phyloP scores from a whole-genome alignment of 257 asterid genomes.

The Solanum bulbocastanum region DNA sequence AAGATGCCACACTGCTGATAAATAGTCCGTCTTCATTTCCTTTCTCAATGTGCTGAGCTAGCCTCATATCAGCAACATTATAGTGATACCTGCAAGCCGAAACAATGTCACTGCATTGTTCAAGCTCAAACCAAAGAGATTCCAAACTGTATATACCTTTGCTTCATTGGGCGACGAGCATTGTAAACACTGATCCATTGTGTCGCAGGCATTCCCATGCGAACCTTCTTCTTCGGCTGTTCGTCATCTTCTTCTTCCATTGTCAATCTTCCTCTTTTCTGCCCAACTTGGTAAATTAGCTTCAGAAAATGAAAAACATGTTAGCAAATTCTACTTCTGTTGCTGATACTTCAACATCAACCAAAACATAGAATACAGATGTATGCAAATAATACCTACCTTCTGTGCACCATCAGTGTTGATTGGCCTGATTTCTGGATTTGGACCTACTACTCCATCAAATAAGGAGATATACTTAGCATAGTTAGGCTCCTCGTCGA shows the following conservation, averaged over 20 bases:
- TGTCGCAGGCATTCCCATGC: constrained; percentile 53
- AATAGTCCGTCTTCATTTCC: constrained; percentile 44
- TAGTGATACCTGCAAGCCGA: constrained; percentile 37
- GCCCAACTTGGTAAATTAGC: constrained; percentile 48
- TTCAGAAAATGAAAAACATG: constrained; percentile 1
- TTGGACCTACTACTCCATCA: constrained; percentile 50
- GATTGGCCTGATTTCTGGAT: constrained; percentile 45
- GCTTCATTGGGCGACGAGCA: constrained; percentile 56
- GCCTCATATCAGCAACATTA: constrained; percentile 37
- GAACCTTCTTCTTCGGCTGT: constrained; percentile 46
- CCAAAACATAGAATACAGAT: background rate
- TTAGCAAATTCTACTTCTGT: background rate
- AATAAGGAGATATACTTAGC: constrained; percentile 41
- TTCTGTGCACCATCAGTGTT: constrained; percentile 58
- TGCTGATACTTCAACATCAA: background rate
- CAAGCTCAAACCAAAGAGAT: background rate
- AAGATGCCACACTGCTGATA: constrained; percentile 49
- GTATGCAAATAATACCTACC: constrained; percentile 28
- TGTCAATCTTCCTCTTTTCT: constrained; percentile 40
- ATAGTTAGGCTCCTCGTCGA: constrained; percentile 56
- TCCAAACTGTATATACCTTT: constrained; percentile 23
- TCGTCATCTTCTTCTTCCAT: constrained; percentile 42
- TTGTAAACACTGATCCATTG: constrained; percentile 57
- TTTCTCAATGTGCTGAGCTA: constrained; percentile 41
- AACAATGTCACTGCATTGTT: background rate